Evolutionary conservation across 257 asterid species (phyloP), one percentile per base, ranked within the genome.

Genomic region (Penstemon davidsonii): DNA sequence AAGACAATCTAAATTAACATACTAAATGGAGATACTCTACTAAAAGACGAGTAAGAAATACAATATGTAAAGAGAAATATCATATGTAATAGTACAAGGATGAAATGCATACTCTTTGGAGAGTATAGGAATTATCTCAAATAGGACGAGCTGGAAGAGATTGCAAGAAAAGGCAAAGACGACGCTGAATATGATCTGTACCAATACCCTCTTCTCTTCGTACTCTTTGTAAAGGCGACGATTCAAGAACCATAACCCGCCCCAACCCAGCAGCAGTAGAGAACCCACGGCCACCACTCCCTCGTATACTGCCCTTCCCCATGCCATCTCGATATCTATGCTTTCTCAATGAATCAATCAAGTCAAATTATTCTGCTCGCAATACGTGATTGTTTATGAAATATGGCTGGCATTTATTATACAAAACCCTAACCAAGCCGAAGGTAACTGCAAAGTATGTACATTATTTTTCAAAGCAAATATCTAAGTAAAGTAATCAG

Each of bases 101-200:
- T 8, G 56, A 73, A 64, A 12, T 18, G 53, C 87, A 60, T 76
- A 90, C 98, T 86, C 91, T 75, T 89, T 87, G 7, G 99, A 90
- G 50, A 93, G 91, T 69, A 93, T 59, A 13, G 97, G 96, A 69
- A 91, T 86, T 72, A 94, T 91, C 88, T 91, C 97, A 68, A 85
- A 88, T 64, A 94, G 95, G 18, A 94, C 99, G 50, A 94, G 96
- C 88, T 94, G 86, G 73, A 94, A 94, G 50, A 94, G 92, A 75
- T 94, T 94, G 83, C 99, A 94, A 8, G 99, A 94, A 46, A 94
- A 80, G 49, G 99, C 99, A 60, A 94, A 91, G 33, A 94, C 97
- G 65, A 87, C 88, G 68, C 99, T 91, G 87, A 91, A 94, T 59
- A 94, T 94, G 85, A 91, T 91, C 88, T 94, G 99, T 33, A 94